These are phyloP conservation scores for Cercospora nicotianae DNA, from an alignment of 2,329 filamentous ascomycete genomes.

Conservation along the genomic window DNA sequence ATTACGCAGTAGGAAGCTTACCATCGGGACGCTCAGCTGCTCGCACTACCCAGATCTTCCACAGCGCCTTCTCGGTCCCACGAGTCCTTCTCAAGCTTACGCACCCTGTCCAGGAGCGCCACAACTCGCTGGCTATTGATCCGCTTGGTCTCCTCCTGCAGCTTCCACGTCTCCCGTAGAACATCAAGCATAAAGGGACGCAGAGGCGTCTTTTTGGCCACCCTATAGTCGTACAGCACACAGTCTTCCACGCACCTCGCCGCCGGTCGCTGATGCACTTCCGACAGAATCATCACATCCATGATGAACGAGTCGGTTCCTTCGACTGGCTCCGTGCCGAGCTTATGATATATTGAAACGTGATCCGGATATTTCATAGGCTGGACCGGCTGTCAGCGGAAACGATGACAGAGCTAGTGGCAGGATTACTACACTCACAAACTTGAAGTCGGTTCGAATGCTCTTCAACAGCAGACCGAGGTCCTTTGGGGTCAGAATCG, in stretches of 20 bases:
- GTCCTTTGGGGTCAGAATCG: conserved; percentile 65
- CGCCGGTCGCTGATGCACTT: conserved; percentile 69
- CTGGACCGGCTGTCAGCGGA: conserved; percentile 45
- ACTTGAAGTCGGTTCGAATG: conserved; percentile 83
- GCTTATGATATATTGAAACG: conserved; percentile 80
- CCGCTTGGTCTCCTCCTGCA: conserved; percentile 61
- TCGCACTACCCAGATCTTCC: conserved; percentile 47
- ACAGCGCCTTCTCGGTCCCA: conserved; percentile 73
- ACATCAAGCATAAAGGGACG: conserved; percentile 62
- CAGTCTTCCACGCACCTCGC: conserved; percentile 76
- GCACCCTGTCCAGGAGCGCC: conserved; percentile 59
- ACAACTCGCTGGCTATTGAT: conserved; percentile 56
- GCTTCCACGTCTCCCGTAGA: conserved; percentile 59
- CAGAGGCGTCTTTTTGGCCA: conserved; percentile 58
- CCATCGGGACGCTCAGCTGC: conserved; percentile 8
- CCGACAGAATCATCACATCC: conserved; percentile 69
- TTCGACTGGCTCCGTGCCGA: conserved; percentile 56
- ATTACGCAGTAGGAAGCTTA: not conserved
- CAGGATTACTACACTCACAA: conserved; percentile 53
- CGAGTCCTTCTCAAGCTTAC: conserved; percentile 65
- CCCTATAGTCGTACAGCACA: conserved; percentile 72
- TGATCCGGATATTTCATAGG: conserved; percentile 81
- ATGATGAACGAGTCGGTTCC: conserved; percentile 58
- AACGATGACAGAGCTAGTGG: conserved; percentile 1
- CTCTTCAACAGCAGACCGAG: conserved; percentile 76